Evolutionary conservation across 208 protist species (phyloP).

Genomic region (Naegleria lovaniensis): DNA sequence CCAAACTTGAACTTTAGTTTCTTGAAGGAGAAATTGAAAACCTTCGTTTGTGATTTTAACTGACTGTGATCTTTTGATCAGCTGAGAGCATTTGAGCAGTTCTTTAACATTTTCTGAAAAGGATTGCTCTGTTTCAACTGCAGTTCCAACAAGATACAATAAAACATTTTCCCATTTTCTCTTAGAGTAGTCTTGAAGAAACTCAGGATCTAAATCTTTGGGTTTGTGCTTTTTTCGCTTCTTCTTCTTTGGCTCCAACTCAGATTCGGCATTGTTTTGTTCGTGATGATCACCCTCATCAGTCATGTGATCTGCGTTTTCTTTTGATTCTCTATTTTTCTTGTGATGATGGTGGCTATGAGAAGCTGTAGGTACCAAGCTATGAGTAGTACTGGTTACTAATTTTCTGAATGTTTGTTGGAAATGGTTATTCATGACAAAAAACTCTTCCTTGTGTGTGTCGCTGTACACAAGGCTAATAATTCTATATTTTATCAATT

Average conservation of each 20-base stretch:
- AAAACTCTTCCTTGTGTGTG: neutral
- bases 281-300: neutral
- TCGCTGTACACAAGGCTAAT: neutral
- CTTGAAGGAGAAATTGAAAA: constrained; percentile 25
- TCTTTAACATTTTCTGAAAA: neutral
- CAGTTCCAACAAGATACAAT: constrained; percentile 8
- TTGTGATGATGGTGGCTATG: neutral
- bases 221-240: neutral
- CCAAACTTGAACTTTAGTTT: constrained; percentile 21
- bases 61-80: neutral
- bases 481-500: neutral
- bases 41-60: constrained; percentile 25
- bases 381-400: neutral
- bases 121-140: neutral
- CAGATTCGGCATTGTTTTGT: neutral
- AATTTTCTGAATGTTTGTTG: neutral
- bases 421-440: neutral
- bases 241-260: neutral
- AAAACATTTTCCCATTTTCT: constrained; percentile 1
- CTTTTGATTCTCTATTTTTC: neutral
- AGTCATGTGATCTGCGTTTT: neutral
- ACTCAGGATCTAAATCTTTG: neutral
- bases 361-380: neutral
- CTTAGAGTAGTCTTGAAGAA: neutral
- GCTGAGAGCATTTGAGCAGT: neutral